Evolutionary conservation across 169 alveolate species (phyloP).

Genomic region (Plasmodium billcollinsi): DNA sequence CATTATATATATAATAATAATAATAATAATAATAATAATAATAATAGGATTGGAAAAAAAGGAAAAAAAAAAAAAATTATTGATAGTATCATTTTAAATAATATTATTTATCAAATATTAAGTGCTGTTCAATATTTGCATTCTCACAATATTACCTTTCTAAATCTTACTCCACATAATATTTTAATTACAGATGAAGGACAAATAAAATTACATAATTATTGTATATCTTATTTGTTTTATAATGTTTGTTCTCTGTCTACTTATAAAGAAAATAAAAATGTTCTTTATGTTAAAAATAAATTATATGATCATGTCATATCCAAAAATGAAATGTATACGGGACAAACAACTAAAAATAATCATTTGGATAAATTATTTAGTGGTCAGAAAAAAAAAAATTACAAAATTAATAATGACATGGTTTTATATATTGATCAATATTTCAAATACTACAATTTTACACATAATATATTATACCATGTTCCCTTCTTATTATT

Average conservation of each 20-base stretch:
- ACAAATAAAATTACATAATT: slow-evolving; percentile 37
- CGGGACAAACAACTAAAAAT: background rate
- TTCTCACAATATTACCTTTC: background rate
- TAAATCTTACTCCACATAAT: slow-evolving; percentile 23
- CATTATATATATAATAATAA: background rate
- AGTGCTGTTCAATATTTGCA: slow-evolving; percentile 47
- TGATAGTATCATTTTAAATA: slow-evolving; percentile 4
- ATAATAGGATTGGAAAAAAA: too few relatives aligned
- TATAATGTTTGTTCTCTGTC: background rate
- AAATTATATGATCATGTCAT: background rate
- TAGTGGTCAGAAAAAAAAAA: background rate
- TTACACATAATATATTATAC: slow-evolving; percentile 9
- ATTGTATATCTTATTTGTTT: slow-evolving; percentile 39
- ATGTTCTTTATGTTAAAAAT: slow-evolving; percentile 14
- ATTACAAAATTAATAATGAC: background rate
- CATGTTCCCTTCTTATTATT: slow-evolving; percentile 18
- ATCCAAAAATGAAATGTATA: background rate
- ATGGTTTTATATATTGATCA: background rate
- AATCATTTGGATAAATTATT: background rate
- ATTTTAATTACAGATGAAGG: slow-evolving; percentile 41
- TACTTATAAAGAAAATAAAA: background rate
- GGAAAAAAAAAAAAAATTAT: slow-evolving; percentile 16
- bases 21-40: background rate
- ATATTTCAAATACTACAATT: background rate
- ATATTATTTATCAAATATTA: slow-evolving; percentile 20